Percentiles rank a stretch among this genome's conserved stretches.
Evolutionary conservation across 2,329 filamentous ascomycete genomes (phyloP).

Genomic region (Microdochium nivale): DNA sequence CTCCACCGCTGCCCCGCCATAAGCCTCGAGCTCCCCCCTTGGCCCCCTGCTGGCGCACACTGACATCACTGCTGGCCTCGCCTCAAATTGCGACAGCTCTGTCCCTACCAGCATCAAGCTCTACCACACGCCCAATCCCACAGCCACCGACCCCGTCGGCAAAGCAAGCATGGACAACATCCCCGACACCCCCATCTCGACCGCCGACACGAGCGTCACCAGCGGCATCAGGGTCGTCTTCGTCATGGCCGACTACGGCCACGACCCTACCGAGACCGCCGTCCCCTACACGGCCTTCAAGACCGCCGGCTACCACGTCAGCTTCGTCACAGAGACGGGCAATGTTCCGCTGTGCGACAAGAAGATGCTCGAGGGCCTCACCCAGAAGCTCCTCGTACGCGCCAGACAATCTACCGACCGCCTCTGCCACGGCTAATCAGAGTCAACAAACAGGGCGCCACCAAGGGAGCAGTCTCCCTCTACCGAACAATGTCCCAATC

Average conservation of each 20-base stretch:
- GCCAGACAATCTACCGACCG: constrained; percentile 1
- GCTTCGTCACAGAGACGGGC: constrained; percentile 42
- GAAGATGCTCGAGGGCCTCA: constrained; percentile 38
- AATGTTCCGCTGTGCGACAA: constrained; percentile 37
- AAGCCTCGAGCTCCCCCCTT: not conserved
- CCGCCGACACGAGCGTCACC: constrained; percentile 21
- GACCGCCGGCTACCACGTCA: constrained; percentile 34
- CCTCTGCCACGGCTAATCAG: not conserved
- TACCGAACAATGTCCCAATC: constrained; percentile 35
- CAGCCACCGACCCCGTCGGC: not conserved
- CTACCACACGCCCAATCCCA: no score
- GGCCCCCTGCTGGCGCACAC: no score
- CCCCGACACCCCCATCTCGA: constrained; percentile 3
- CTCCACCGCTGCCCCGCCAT: not conserved
- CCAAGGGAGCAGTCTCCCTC: constrained; percentile 25
- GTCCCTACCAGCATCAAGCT: no score
- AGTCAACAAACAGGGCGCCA: constrained; percentile 29
- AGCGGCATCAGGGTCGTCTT: constrained; percentile 19
- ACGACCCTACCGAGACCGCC: constrained; percentile 48
- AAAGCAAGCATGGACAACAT: not conserved
- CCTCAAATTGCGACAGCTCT: not conserved
- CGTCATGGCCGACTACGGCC: constrained; percentile 45
- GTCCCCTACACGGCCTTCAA: constrained; percentile 39
- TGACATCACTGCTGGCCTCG: not conserved
- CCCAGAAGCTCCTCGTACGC: constrained; percentile 38